A percentile compares a stretch with the other conserved stretches of the same genome.
Conservation (phyloP, 345 rosid species). For the Moricandia moricandioides region DNA sequence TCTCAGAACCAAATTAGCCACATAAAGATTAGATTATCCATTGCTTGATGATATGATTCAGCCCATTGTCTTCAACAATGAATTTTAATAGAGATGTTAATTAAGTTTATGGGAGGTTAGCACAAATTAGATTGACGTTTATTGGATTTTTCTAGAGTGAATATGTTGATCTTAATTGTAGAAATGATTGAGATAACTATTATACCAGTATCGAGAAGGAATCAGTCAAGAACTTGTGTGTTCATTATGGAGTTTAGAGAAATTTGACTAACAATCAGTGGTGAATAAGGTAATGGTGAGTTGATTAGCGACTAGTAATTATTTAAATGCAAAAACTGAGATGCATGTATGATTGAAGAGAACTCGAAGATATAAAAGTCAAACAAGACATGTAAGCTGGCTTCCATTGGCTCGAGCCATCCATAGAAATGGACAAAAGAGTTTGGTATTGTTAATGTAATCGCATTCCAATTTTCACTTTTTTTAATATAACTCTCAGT, state of each 20-base stretch:
- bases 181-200: background rate
- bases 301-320: background rate
- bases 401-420: slow-evolving; percentile 24
- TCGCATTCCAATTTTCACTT: slow-evolving; percentile 21
- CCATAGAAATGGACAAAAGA: slow-evolving; percentile 22
- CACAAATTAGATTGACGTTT: background rate
- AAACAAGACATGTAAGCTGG: slow-evolving; percentile 39
- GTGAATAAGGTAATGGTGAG: slow-evolving; percentile 2
- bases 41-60: background rate
- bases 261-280: background rate
- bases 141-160: background rate
- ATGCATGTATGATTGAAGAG: slow-evolving; percentile 12
- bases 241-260: background rate
- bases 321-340: background rate
- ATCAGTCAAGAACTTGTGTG: background rate
- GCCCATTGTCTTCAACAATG: too few species aligned
- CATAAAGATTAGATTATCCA: background rate
- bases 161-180: background rate
- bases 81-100: too few species aligned
- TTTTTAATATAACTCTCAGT: slow-evolving; percentile 1
- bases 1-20: background rate
- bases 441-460: slow-evolving; percentile 30
- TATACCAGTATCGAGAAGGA: background rate
- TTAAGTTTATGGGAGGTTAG: background rate
- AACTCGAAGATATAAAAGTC: slow-evolving; percentile 20